Conservation (phyloP, 2,329 filamentous ascomycete species). For the Ophiostoma populinum region DNA sequence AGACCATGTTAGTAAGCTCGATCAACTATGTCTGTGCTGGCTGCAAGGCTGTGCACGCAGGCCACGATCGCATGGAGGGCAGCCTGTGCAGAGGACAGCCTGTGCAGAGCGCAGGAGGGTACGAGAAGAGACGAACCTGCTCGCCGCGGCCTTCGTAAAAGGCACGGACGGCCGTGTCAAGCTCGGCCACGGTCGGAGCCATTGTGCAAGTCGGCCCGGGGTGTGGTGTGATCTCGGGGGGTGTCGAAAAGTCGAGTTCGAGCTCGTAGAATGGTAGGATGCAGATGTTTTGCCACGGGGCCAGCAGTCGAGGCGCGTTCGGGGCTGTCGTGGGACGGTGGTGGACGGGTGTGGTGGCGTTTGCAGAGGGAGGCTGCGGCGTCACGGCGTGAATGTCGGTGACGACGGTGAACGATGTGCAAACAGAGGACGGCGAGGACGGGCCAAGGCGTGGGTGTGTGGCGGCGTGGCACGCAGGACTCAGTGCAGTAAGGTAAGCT, state of each 20-base stretch:
- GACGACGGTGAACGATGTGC: too few species aligned
- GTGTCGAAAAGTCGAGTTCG: too few species aligned
- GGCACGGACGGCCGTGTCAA: slow-evolving; percentile 88
- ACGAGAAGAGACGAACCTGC: slow-evolving; percentile 40
- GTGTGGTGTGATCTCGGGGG: background rate
- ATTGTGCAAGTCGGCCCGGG: slow-evolving; percentile 22
- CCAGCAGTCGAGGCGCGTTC: background rate
- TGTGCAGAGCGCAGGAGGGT: background rate
- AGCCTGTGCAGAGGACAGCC: slow-evolving; percentile 6
- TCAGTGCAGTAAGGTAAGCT: too few species aligned
- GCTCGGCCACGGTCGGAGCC: slow-evolving; percentile 70
- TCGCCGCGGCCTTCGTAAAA: slow-evolving; percentile 97
- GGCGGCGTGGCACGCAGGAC: background rate
- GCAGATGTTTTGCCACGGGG: too few species aligned
- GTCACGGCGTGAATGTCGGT: too few species aligned
- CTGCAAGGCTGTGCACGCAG: too few species aligned
- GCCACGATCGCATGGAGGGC: slow-evolving; percentile 20
- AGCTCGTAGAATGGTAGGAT: background rate
- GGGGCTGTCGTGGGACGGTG: too few species aligned
- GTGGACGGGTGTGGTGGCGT: too few species aligned
- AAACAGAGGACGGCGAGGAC: too few species aligned
- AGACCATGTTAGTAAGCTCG: slow-evolving; percentile 18
- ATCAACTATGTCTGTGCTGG: too few species aligned
- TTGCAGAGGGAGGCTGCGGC: too few species aligned
- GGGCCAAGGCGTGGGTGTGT: too few species aligned